These are phyloP conservation scores for Jaltomata sinuosa DNA, from an alignment of 257 asterid genomes.

Conservation along the genomic window DNA sequence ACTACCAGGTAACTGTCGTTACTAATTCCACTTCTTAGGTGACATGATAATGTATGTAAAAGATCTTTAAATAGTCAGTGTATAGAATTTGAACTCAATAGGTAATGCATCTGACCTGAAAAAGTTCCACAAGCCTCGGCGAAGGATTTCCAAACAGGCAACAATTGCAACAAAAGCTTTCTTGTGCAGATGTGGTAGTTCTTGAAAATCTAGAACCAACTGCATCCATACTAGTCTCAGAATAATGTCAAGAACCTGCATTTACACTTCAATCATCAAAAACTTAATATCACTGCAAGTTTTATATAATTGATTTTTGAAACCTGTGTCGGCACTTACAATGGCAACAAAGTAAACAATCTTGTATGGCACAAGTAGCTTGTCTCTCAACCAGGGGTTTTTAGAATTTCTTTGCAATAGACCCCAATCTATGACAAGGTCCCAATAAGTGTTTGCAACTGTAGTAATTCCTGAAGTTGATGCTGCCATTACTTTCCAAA, in stretches of 20 bases:
- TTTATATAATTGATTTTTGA: background rate
- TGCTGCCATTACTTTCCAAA: slow-evolving; percentile 42
- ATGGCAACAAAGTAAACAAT: slow-evolving; percentile 61
- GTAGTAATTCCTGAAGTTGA: slow-evolving; percentile 62
- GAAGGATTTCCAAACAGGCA: slow-evolving; percentile 71
- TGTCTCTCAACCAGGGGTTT: slow-evolving; percentile 80
- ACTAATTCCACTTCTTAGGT: background rate
- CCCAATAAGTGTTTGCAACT: slow-evolving; percentile 62
- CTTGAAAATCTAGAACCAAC: slow-evolving; percentile 45
- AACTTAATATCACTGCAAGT: background rate
- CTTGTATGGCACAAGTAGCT: slow-evolving; percentile 53
- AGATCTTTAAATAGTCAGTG: background rate
- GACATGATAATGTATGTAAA: too few relatives aligned
- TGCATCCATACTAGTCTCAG: slow-evolving; percentile 93
- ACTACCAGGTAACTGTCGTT: too few relatives aligned
- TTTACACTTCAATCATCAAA: background rate
- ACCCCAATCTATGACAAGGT: slow-evolving; percentile 82
- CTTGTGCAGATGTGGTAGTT: slow-evolving; percentile 37
- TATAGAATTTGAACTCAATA: background rate
- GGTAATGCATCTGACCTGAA: slow-evolving; percentile 45
- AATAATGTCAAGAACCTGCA: slow-evolving; percentile 55
- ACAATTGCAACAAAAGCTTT: slow-evolving; percentile 45
- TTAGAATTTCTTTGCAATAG: slow-evolving; percentile 37
- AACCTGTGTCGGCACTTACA: slow-evolving; percentile 26
- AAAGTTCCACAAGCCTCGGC: slow-evolving; percentile 89